Evolutionary conservation across 2,329 filamentous ascomycete species (phyloP), one percentile per base, ranked within the genome.

Genomic region (Cryoendolithus antarcticus): DNA sequence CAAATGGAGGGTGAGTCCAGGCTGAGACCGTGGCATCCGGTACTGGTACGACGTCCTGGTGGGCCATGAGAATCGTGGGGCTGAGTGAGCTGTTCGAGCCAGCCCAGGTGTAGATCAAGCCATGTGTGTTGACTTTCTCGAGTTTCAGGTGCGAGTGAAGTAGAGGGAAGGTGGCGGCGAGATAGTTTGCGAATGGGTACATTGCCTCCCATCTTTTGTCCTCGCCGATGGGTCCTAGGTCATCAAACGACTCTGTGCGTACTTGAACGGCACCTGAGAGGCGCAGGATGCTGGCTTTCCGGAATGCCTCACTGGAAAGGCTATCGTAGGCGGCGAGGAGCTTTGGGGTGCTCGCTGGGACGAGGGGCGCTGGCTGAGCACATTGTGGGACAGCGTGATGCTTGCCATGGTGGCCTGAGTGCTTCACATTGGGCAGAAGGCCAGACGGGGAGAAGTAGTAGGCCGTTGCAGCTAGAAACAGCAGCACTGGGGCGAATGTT

Each of bases 61-160:
- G 71, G 1, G 68, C 71, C 54, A 70, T 69, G 35, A 75, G 61
- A 19, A 75, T 59, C 2, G 71, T 46, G 0, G 71, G 71, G 41
- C 72, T 73, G n/a, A 77, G 64, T 0, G 61, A 60, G 2, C 62
- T 45, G 38, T 77, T 63, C 5, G 61, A 64, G 11, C 76, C 76
- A 4, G 68, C 51, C 44, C 78, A 64, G 0, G 74, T 78, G 55
- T 71, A 78, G 21, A 80, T 59, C 2, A 80, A 60, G 9, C 75
- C 77, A 31, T 78, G 70, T 0, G 68, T 75, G 51, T 81, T 80
- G 41, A 80, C 62, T 34, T 71, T 74, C 42, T 76, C 71, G 3
- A 54, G 42, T 41, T 55, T 50, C 32, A 62, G 44, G 15, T 55
- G 39, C 24, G 47, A 46, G 42, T 57, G 48, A 2, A 54, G 44